Evolutionary conservation across 495 filamentous ascomycete genomes (phyloP), one percentile per base, ranked within the genome.

Genomic region (Lasiosphaeris hirsuta): DNA sequence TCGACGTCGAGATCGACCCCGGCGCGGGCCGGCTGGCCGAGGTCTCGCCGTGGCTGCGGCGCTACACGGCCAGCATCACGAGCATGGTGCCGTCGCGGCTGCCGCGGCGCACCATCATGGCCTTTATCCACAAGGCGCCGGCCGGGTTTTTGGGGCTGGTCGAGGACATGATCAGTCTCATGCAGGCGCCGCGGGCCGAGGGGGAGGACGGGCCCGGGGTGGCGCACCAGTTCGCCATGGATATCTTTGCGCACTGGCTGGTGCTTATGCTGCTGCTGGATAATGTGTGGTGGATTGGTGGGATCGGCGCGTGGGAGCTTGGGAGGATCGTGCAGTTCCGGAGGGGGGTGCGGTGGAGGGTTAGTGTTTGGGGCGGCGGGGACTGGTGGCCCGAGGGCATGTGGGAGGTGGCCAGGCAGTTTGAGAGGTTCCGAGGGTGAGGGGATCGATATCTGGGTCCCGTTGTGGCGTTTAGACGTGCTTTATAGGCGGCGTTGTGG

Each of bases 211-310:
- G 48, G 14, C 54, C 54, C 1, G 57, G 56, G 14, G 8, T 60
- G 3, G 51, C 54, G 15, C 60, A 65, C 18, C 63, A 71, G 30
- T 61, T 75, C 3, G 75, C 72, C 0, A 23, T 76, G n/a, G 74
- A 76, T 6, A 75, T 76, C 38, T 77, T 78, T 54, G 65, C 71
- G 2, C 72, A 77, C 44, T 78, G 70, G 71, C 59, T 76, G 14
- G 75, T 77, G n/a, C 54, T 77, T 7, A 66, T 79, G 5, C 60
- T 77, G 37, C 50, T 77, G 42, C 49, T 78, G 36, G 69, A 76
- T 54, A 64, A 71, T 19, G 74, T 78, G 38, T 75, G 74, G 75
- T 75, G 75, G 75, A 74, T 76, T 43, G 69, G 73, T 7, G 63
- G 60, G 23, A 60, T 63, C 23, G 63, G 63, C 0, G 53, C 58